Conservation (phyloP, 2,329 filamentous ascomycete genomes). For the Shiraia bambusicola region DNA sequence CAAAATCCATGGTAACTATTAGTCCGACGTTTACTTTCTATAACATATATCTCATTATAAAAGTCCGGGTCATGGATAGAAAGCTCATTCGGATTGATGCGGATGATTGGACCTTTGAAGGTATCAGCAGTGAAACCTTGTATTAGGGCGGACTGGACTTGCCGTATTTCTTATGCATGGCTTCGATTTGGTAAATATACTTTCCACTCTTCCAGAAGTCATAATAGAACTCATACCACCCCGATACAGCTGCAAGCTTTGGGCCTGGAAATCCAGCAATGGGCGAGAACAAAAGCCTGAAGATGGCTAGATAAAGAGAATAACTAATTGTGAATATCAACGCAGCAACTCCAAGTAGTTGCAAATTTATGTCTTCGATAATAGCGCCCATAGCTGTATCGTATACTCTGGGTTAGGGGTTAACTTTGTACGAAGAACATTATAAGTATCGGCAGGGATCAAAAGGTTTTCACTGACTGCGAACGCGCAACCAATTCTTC, state of each 20-base stretch:
- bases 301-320: neutral
- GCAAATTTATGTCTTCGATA: no score
- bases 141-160: neutral
- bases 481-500: no score
- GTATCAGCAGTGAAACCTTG: neutral
- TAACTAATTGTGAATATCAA: neutral
- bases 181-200: constrained; percentile 30
- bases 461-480: no score
- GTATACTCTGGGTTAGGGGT: no score
- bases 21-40: constrained; percentile 12
- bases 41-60: constrained; percentile 30
- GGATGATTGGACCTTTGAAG: constrained; percentile 29
- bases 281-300: constrained; percentile 19
- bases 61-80: constrained; percentile 25
- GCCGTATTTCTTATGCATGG: constrained; percentile 36
- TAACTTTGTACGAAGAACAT: no score
- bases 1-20: constrained; percentile 20
- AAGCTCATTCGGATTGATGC: constrained; percentile 31
- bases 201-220: constrained; percentile 24
- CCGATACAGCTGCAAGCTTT: constrained; percentile 23
- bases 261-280: constrained; percentile 27
- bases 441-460: no score
- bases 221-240: constrained; percentile 30
- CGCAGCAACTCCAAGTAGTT: no score
- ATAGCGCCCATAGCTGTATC: no score